phyloP scores from a whole-genome alignment of 129 eudicot genomes.

The Centaurea solstitialis region DNA sequence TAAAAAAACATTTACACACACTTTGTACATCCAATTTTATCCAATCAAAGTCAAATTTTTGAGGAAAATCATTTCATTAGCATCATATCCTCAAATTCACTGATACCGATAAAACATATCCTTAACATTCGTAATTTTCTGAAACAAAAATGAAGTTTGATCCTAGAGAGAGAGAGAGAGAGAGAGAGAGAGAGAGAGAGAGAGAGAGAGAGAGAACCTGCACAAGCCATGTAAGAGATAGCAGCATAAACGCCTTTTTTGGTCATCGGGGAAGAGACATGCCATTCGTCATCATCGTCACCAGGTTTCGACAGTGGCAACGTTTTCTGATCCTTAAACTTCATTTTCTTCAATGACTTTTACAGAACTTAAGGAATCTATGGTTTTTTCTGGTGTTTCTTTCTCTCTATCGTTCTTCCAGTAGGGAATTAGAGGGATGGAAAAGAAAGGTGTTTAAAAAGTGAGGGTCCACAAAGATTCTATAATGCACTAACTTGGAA shows the following conservation, averaged over 20 bases:
- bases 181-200: too few species aligned
- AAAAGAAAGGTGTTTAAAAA: constrained; percentile 11
- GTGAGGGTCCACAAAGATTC: constrained; percentile 43
- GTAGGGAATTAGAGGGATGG: constrained; percentile 24
- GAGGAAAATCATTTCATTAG: too few species aligned
- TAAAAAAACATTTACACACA: background rate
- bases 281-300: constrained; percentile 19
- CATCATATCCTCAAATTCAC: constrained; percentile 4
- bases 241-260: constrained; percentile 38
- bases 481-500: constrained; percentile 20
- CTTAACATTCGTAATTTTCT: background rate
- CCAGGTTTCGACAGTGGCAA: constrained; percentile 17
- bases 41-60: too few species aligned
- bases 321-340: constrained; percentile 28
- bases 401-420: background rate
- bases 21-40: background rate
- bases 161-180: background rate
- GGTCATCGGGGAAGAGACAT: constrained; percentile 33
- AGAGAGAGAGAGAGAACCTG: constrained; percentile 34
- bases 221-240: constrained; percentile 45
- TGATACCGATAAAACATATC: background rate
- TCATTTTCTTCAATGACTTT: constrained; percentile 21
- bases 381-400: background rate
- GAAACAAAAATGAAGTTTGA: background rate
- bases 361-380: constrained; percentile 15